Evolutionary conservation across 148 eudicot genomes (phyloP).

Genomic region (Spergularia marina): DNA sequence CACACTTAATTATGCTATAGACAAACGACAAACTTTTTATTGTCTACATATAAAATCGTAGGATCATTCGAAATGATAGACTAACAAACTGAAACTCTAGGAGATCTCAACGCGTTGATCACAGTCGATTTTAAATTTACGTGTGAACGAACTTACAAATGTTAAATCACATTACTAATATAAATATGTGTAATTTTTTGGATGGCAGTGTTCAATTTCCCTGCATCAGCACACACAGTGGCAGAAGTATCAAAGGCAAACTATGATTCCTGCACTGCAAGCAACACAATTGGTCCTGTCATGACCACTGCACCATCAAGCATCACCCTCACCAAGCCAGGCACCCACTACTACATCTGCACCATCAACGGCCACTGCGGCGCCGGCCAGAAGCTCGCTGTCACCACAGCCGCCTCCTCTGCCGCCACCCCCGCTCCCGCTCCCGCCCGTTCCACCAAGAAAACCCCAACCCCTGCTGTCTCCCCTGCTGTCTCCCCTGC

Average conservation of each 20-base stretch:
- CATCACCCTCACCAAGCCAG: constrained; percentile 40
- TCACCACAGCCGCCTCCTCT: constrained; percentile 34
- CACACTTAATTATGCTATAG: no score
- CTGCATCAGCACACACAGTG: constrained; percentile 48
- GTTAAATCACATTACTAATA: not conserved
- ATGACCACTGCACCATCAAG: constrained; percentile 37
- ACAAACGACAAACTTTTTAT: no score
- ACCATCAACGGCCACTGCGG: constrained; percentile 44
- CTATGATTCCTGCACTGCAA: constrained; percentile 35
- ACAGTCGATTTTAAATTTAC: no score
- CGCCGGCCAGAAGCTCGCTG: constrained; percentile 43
- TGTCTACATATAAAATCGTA: no score
- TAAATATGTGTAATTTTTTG: not conserved
- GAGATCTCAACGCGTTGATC: no score
- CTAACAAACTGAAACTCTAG: no score
- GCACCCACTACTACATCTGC: constrained; percentile 54
- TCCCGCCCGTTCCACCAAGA: constrained; percentile 12
- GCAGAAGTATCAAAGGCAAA: constrained; percentile 48
- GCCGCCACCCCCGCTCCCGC: constrained; percentile 14
- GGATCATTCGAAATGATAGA: no score
- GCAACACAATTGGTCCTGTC: constrained; percentile 29
- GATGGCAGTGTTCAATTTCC: constrained; percentile 51
- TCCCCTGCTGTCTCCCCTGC: constrained; percentile 13
- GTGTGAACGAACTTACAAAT: not conserved
- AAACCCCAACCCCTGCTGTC: constrained; percentile 14